phyloP scores from a whole-genome alignment of 305 asterid species.

The Fraxinus floribunda region DNA sequence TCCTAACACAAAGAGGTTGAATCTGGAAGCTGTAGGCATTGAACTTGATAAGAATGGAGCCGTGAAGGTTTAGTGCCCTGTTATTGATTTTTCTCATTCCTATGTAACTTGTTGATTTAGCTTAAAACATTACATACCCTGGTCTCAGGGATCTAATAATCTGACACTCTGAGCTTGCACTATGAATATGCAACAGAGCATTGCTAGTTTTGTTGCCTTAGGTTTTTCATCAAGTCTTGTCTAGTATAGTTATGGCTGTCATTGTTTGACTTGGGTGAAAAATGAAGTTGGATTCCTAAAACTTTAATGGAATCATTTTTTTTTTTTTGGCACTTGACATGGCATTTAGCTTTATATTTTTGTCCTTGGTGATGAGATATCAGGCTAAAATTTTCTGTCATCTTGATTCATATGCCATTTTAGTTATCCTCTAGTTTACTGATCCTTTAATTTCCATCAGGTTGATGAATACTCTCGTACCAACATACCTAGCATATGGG shows the following conservation, averaged over 20 bases:
- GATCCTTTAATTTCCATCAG: slow-evolving; percentile 35
- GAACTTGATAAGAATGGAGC: slow-evolving; percentile 75
- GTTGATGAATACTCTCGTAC: slow-evolving; percentile 80
- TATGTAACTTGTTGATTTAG: not conserved
- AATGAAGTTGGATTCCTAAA: not conserved
- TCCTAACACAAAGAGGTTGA: slow-evolving; percentile 87
- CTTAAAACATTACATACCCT: not conserved
- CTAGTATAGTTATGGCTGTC: not conserved
- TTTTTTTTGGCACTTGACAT: not conserved
- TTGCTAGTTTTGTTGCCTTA: not conserved
- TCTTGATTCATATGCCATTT: not conserved
- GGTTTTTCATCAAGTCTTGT: not conserved
- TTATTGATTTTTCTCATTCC: not conserved
- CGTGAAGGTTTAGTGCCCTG: slow-evolving; percentile 51
- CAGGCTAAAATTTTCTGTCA: not conserved
- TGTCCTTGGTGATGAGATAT: not conserved
- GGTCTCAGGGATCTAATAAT: not conserved
- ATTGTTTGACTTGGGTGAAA: not conserved
- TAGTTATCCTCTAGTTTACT: slow-evolving; percentile 4
- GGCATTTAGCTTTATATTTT: not conserved
- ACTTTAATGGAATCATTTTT: not conserved
- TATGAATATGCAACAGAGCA: not conserved
- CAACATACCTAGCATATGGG: slow-evolving; percentile 96
- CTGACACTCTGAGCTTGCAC: not conserved
- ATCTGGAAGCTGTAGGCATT: slow-evolving; percentile 83